Conservation (phyloP, 2,329 filamentous ascomycete species). For the Fusarium sp. region DNA sequence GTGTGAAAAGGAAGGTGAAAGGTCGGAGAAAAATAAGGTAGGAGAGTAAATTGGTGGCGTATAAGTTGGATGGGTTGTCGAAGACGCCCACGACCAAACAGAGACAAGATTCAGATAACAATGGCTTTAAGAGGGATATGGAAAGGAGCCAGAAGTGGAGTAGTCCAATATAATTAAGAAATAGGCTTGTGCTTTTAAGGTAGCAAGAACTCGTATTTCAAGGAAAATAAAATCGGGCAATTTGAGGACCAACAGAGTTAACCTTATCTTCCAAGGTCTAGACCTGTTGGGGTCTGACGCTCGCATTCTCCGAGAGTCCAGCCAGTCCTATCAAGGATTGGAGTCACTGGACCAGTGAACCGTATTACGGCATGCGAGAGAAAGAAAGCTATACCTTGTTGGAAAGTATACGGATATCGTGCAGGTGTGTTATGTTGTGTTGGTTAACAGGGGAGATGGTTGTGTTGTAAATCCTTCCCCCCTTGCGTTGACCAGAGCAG, state of each 20-base stretch:
- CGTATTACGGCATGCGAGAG: not conserved
- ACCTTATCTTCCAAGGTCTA: conserved; percentile 9
- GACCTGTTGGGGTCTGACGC: not conserved
- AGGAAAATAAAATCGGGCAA: conserved; percentile 7
- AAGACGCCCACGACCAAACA: not conserved
- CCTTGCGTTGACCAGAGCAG: not conserved
- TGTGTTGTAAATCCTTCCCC: not conserved
- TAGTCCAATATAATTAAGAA: not conserved
- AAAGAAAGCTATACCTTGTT: not conserved
- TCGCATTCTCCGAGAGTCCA: conserved; percentile 1
- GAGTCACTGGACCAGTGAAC: not conserved
- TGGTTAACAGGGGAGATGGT: not conserved
- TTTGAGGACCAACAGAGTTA: conserved; percentile 5
- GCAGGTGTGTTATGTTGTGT: not conserved
- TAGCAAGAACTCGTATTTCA: conserved; percentile 19
- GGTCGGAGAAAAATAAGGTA: not conserved
- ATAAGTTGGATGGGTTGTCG: not conserved
- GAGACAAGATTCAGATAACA: not conserved
- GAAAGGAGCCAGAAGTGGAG: not conserved
- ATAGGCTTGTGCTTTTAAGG: not conserved
- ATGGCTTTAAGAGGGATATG: conserved; percentile 3
- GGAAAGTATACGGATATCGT: not conserved
- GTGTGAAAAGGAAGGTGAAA: not conserved
- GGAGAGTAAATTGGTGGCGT: conserved; percentile 8
- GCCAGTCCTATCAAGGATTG: not conserved